Percentiles rank a stretch among this genome's conserved stretches.
phyloP scores from a whole-genome alignment of 2,329 filamentous ascomycete genomes.

The Endocalyx cinctus region DNA sequence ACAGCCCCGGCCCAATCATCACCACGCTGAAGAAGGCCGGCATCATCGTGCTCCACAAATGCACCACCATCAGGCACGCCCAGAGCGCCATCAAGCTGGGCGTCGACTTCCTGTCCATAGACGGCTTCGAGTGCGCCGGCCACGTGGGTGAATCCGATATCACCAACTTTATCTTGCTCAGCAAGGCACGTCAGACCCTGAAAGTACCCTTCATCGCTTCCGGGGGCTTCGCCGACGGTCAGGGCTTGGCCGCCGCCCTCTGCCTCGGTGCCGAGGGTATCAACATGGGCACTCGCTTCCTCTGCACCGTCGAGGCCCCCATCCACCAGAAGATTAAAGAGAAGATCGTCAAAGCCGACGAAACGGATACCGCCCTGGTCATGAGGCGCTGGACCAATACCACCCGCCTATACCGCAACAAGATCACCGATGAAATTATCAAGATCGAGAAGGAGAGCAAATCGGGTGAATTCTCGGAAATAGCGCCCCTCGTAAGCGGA shows the following conservation, averaged over 20 bases:
- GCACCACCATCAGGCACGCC: constrained; percentile 92
- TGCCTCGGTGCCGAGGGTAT: constrained; percentile 87
- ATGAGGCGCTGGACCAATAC: constrained; percentile 93
- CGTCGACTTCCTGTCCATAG: constrained; percentile 94
- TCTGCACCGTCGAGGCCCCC: constrained; percentile 91
- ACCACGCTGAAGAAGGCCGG: constrained; percentile 76
- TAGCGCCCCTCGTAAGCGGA: constrained; percentile 82
- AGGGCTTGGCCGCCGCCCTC: constrained; percentile 86
- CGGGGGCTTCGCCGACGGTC: constrained; percentile 90
- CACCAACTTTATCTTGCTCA: constrained; percentile 85
- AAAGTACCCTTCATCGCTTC: constrained; percentile 90
- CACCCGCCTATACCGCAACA: constrained; percentile 81
- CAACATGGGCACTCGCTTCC: constrained; percentile 98
- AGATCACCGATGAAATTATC: constrained; percentile 74
- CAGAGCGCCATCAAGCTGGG: constrained; percentile 88
- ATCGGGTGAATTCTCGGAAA: constrained; percentile 83
- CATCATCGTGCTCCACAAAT: constrained; percentile 87
- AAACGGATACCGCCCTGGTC: constrained; percentile 87
- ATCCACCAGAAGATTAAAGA: constrained; percentile 94
- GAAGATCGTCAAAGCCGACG: constrained; percentile 79
- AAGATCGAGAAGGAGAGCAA: constrained; percentile 79
- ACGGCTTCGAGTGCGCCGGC: constrained; percentile 90
- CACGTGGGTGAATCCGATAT: constrained; percentile 86
- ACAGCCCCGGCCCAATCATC: constrained; percentile 85
- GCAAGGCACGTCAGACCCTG: constrained; percentile 77